Percentiles rank a stretch among this genome's conserved stretches.
phyloP scores from a whole-genome alignment of 2,329 filamentous ascomycete species.

The Rugonectria rugulosa region DNA sequence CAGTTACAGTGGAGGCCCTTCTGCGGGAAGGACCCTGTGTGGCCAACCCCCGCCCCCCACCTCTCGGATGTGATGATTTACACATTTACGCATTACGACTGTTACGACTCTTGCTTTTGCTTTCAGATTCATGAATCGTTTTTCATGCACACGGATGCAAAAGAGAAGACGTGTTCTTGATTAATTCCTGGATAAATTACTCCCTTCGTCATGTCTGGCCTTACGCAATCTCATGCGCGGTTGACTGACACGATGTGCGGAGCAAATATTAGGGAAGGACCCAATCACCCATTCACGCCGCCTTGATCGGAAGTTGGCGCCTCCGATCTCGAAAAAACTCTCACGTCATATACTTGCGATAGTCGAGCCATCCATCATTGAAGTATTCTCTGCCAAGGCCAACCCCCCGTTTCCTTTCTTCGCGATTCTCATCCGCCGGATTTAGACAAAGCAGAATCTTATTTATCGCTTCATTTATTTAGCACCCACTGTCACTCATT shows the following conservation, averaged over 20 bases:
- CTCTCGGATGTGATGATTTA: too few relatives aligned
- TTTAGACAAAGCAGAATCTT: too few relatives aligned
- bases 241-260: constrained; percentile 1
- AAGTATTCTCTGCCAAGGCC: not conserved
- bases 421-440: not conserved
- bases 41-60: too few relatives aligned
- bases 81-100: too few relatives aligned
- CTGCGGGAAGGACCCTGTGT: too few relatives aligned
- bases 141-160: too few relatives aligned
- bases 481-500: not conserved
- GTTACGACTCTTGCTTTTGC: too few relatives aligned
- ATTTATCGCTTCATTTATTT: too few relatives aligned
- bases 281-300: constrained; percentile 22
- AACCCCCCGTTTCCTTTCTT: not conserved
- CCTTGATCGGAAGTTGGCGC: constrained; percentile 4
- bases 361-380: constrained; percentile 26
- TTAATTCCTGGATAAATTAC: too few relatives aligned
- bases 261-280: constrained; percentile 15
- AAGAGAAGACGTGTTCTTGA: too few relatives aligned
- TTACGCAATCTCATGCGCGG: not conserved
- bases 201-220: constrained; percentile 11
- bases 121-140: too few relatives aligned
- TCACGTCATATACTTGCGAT: constrained; percentile 34
- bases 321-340: constrained; percentile 18
- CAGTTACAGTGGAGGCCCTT: too few relatives aligned